These are phyloP conservation scores for Populus hybrid DNA, from an alignment of 441 rosid genomes.

Conservation along the genomic window DNA sequence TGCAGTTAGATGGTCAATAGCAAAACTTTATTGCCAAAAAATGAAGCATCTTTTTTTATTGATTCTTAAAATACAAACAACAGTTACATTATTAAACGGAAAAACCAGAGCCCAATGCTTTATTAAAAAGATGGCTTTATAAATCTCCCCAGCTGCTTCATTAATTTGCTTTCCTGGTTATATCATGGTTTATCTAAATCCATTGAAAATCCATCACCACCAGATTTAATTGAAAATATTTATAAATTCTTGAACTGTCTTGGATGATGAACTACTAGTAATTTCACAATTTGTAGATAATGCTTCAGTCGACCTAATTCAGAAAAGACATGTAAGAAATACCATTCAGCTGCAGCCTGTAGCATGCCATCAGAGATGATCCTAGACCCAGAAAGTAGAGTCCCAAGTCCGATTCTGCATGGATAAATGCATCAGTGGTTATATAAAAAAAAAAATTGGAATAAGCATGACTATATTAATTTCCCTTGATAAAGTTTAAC, in stretches of 20 bases:
- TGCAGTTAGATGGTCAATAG: constrained; percentile 17
- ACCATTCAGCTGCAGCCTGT: constrained; percentile 99
- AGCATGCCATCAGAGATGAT: constrained; percentile 95
- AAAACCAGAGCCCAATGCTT: neutral
- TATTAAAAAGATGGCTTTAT: neutral
- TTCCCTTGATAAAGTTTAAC: no score
- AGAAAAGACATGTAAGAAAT: constrained; percentile 21
- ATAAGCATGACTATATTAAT: no score
- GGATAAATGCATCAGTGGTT: no score
- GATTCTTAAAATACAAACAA: neutral
- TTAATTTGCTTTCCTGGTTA: neutral
- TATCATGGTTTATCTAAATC: neutral
- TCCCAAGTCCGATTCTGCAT: no score
- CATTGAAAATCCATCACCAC: neutral
- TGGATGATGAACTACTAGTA: neutral
- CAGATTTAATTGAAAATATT: neutral
- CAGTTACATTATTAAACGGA: neutral
- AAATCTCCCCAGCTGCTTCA: neutral
- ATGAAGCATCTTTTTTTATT: neutral
- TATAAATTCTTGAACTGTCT: neutral
- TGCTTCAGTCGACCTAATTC: neutral
- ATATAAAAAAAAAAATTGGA: no score
- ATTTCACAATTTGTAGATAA: neutral
- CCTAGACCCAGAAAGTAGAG: no score
- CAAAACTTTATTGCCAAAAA: neutral